Conservation (phyloP, 768 basidiomycete genomes). For the Phanerochaete carnosa region DNA sequence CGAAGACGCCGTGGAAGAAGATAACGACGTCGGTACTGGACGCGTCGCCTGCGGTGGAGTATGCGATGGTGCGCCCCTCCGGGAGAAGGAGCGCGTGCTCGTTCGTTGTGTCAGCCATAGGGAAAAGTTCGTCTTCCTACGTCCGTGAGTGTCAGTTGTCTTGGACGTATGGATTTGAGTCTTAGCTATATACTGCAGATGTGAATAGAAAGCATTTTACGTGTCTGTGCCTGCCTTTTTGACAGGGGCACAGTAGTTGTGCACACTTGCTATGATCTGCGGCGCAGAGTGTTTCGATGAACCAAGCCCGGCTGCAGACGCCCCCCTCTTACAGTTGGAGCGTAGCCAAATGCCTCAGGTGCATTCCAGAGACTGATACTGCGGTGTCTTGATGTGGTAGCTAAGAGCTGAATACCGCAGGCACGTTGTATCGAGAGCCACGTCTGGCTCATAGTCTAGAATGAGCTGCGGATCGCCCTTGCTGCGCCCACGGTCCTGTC, state of each 20-base stretch:
- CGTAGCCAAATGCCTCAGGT: no score
- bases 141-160: neutral
- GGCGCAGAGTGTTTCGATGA: neutral
- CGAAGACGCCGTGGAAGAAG: conserved; percentile 55
- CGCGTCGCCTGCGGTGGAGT: conserved; percentile 48
- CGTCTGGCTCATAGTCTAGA: no score
- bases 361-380: no score
- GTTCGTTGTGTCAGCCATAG: neutral
- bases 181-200: neutral
- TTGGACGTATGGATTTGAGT: neutral
- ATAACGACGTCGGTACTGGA: conserved; percentile 47
- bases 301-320: no score
- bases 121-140: neutral
- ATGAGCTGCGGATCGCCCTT: no score
- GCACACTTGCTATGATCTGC: neutral
- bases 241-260: neutral
- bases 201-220: neutral
- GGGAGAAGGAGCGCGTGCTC: conserved; percentile 21
- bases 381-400: no score
- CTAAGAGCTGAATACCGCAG: no score
- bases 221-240: neutral
- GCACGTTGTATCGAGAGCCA: no score
- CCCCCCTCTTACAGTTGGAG: no score
- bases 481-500: no score
- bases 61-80: conserved; percentile 49